These are phyloP conservation scores for Eustoma russellianum DNA, from an alignment of 257 asterid genomes.

Conservation along the genomic window DNA sequence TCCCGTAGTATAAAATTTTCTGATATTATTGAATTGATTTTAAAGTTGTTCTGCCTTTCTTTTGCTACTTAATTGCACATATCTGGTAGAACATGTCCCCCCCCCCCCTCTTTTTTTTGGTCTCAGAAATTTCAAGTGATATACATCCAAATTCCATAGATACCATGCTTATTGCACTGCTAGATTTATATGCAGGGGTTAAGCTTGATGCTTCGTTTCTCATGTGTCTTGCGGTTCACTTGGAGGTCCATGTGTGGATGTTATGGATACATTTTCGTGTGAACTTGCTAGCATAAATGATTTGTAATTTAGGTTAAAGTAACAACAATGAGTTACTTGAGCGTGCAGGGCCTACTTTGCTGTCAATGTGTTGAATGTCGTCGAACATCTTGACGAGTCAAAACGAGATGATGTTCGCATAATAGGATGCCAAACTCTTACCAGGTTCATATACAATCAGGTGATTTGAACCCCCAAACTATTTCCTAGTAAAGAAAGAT, in stretches of 20 bases:
- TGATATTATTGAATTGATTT: not conserved
- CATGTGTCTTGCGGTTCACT: slow-evolving; percentile 3
- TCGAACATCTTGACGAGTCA: slow-evolving; percentile 68
- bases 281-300: not conserved
- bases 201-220: not conserved
- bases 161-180: too few relatives aligned
- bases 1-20: not conserved
- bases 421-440: slow-evolving; percentile 73
- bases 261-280: not conserved
- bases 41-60: too few relatives aligned
- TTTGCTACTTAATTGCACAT: too few relatives aligned
- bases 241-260: not conserved
- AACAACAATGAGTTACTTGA: slow-evolving; percentile 14
- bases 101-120: too few relatives aligned
- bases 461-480: slow-evolving; percentile 22
- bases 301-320: slow-evolving; percentile 1
- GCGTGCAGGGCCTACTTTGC: slow-evolving; percentile 82
- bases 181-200: not conserved
- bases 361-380: slow-evolving; percentile 52
- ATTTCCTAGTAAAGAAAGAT: not conserved
- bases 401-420: slow-evolving; percentile 51
- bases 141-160: too few relatives aligned
- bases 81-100: too few relatives aligned
- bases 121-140: too few relatives aligned
- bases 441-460: slow-evolving; percentile 77